Conservation (phyloP, 169 alveolate species). For the Cryptosporidium canis region DNA sequence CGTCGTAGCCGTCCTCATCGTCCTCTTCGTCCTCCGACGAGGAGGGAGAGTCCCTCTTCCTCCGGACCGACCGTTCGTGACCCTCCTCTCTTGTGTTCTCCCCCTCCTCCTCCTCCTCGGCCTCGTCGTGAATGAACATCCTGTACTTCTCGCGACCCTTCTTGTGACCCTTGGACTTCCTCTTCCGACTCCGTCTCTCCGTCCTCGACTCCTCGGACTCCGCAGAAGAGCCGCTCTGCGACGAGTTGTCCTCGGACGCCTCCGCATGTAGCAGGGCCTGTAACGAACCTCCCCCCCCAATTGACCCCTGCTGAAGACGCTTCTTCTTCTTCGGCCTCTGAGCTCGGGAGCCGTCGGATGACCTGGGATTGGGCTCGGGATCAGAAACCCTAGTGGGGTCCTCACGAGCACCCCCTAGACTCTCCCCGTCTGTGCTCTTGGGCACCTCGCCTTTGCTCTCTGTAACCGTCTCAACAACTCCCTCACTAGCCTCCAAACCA, state of each 20-base stretch:
- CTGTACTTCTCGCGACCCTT: constrained; percentile 4
- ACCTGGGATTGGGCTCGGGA: neutral
- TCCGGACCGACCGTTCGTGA: constrained; percentile 5
- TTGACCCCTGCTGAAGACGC: constrained; percentile 28
- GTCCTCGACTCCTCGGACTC: neutral
- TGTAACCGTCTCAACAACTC: neutral
- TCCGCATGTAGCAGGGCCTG: constrained; percentile 3
- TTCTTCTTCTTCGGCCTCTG: constrained; percentile 50
- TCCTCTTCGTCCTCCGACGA: constrained; percentile 15
- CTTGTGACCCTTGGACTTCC: constrained; percentile 4
- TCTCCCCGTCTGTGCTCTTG: neutral
- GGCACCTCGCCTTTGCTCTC: neutral
- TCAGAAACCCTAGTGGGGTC: neutral
- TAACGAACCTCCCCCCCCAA: constrained; percentile 27
- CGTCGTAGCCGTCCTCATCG: constrained; percentile 13
- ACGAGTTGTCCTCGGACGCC: neutral
- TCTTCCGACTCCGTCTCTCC: neutral
- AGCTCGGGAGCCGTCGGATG: neutral
- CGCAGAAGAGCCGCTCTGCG: constrained; percentile 1
- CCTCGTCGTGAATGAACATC: constrained; percentile 38
- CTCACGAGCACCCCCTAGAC: neutral
- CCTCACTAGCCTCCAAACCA: neutral
- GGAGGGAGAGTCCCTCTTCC: constrained; percentile 1
- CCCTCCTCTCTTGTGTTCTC: neutral
- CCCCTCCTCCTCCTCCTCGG: constrained; percentile 66